Percentiles rank a stretch among this genome's conserved stretches.
Conservation (phyloP, 129 eudicot species). For the Erigeron canadensis region DNA sequence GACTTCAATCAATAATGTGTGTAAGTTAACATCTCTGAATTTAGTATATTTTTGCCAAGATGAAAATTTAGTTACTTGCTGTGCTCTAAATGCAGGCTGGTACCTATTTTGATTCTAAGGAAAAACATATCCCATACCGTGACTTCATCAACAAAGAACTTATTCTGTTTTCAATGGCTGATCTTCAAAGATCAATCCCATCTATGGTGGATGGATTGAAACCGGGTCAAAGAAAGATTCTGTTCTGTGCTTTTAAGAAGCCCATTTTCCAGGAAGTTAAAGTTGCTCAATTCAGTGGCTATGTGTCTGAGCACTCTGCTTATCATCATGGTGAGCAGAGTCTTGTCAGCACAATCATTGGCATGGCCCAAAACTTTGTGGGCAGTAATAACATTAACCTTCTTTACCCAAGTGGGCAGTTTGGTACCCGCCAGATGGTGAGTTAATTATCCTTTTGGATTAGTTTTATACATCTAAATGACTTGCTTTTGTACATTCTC, state of each 20-base stretch:
- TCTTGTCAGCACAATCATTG: constrained; percentile 76
- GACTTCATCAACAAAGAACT: constrained; percentile 96
- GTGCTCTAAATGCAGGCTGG: constrained; percentile 67
- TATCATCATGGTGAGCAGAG: constrained; percentile 96
- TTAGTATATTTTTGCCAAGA: not conserved
- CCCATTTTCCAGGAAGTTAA: constrained; percentile 67
- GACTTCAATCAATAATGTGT: no score
- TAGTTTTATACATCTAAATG: not conserved
- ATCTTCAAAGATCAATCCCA: constrained; percentile 90
- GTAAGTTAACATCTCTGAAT: not conserved
- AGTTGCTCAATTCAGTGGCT: constrained; percentile 88
- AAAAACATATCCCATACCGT: constrained; percentile 63
- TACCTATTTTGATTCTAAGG: constrained; percentile 66
- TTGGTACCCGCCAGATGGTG: constrained; percentile 87
- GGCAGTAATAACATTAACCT: constrained; percentile 89
- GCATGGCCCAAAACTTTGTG: constrained; percentile 89
- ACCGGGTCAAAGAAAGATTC: constrained; percentile 95
- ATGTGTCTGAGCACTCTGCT: constrained; percentile 87
- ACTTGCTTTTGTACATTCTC: not conserved
- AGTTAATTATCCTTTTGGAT: not conserved
- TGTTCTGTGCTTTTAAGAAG: constrained; percentile 80
- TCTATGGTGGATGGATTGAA: constrained; percentile 90
- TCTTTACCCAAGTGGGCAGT: constrained; percentile 74
- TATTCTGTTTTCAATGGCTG: constrained; percentile 81
- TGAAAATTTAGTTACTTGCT: not conserved